Evolutionary conservation across 345 rosid species (phyloP).

Genomic region (Populus ilicifolia): DNA sequence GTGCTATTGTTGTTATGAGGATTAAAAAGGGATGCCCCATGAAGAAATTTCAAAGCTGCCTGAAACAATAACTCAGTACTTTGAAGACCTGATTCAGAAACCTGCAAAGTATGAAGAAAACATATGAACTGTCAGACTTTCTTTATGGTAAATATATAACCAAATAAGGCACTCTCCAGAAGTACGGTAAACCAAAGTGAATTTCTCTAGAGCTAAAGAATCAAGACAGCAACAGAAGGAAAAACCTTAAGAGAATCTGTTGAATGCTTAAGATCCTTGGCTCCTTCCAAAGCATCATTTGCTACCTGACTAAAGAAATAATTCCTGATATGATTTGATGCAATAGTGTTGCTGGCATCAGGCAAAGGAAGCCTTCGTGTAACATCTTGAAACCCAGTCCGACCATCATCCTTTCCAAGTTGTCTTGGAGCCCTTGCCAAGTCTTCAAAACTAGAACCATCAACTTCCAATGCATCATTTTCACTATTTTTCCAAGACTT

Average conservation of each 20-base stretch:
- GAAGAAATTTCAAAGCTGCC: slow-evolving; percentile 20
- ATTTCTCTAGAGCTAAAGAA: not conserved
- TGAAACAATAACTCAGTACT: slow-evolving; percentile 10
- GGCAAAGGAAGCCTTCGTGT: not conserved
- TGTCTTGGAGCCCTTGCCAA: not conserved
- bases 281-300: not conserved
- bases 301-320: not conserved
- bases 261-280: not conserved
- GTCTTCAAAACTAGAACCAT: not conserved
- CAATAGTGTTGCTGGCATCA: not conserved
- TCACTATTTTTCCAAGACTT: not conserved
- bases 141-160: not conserved
- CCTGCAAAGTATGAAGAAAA: not conserved
- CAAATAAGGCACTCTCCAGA: not conserved
- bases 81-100: slow-evolving; percentile 6
- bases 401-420: not conserved
- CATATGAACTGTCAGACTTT: not conserved
- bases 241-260: slow-evolving; percentile 5
- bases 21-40: slow-evolving; percentile 13
- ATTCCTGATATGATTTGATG: not conserved
- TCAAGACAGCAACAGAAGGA: not conserved
- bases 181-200: not conserved
- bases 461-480: not conserved
- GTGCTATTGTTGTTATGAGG: not conserved
- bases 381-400: not conserved